These are phyloP conservation scores for Dendrobium huoshanense DNA, from an alignment of 106 monocot species.

Conservation along the genomic window DNA sequence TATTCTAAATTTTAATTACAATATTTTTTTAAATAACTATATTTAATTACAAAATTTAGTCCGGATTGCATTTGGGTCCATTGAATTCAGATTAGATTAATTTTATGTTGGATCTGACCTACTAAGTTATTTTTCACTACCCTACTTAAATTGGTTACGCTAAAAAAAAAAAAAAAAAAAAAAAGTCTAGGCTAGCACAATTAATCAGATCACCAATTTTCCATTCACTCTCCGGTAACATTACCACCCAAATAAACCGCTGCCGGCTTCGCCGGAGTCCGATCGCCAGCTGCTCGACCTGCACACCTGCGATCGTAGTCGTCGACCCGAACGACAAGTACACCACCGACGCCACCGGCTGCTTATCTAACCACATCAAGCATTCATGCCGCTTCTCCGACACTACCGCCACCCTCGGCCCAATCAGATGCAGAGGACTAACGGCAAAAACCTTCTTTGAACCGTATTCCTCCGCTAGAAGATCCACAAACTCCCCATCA, in stretches of 20 bases:
- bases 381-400: slow-evolving; percentile 21
- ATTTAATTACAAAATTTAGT: too few species aligned
- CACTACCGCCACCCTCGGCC: not conserved
- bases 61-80: too few species aligned
- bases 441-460: slow-evolving; percentile 37
- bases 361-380: slow-evolving; percentile 44
- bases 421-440: slow-evolving; percentile 33
- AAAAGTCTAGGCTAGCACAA: too few species aligned
- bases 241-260: slow-evolving; percentile 44
- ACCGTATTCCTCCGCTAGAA: slow-evolving; percentile 6
- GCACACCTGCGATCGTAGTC: slow-evolving; percentile 19
- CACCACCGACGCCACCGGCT: slow-evolving; percentile 30
- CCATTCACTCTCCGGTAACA: not conserved
- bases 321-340: slow-evolving; percentile 39
- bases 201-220: too few species aligned
- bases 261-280: slow-evolving; percentile 32
- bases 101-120: too few species aligned
- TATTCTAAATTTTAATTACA: too few species aligned
- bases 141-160: too few species aligned
- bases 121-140: too few species aligned
- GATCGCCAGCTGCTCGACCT: slow-evolving; percentile 28
- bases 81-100: too few species aligned
- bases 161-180: too few species aligned
- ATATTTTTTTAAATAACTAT: too few species aligned
- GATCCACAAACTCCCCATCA: slow-evolving; percentile 55